Percentiles rank a stretch among this genome's conserved stretches.
Conservation (phyloP, 2,329 filamentous ascomycete genomes). For the Acephala macrosclerotiorum region DNA sequence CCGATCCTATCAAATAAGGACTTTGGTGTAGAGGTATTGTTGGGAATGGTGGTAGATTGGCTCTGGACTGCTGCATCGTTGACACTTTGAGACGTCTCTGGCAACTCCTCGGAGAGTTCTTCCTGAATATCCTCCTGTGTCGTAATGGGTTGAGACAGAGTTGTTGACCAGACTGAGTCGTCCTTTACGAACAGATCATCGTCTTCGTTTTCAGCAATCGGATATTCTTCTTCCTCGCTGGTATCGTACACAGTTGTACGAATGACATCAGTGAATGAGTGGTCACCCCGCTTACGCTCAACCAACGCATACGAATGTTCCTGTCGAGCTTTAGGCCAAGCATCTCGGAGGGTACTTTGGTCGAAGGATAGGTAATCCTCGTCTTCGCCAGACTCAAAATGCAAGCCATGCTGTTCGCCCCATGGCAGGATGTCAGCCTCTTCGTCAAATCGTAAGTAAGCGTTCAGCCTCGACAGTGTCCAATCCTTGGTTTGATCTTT, state of each 20-base stretch:
- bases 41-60: neutral
- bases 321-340: slow-evolving; percentile 60
- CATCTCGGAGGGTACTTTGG: slow-evolving; percentile 39
- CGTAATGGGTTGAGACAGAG: neutral
- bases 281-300: slow-evolving; percentile 63
- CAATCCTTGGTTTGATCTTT: slow-evolving; percentile 66
- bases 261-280: slow-evolving; percentile 61
- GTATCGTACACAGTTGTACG: slow-evolving; percentile 60
- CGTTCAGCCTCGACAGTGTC: slow-evolving; percentile 62
- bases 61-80: neutral
- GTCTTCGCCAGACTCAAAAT: slow-evolving; percentile 54
- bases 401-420: slow-evolving; percentile 63
- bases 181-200: slow-evolving; percentile 39
- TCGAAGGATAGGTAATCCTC: slow-evolving; percentile 44
- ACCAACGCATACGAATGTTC: slow-evolving; percentile 63
- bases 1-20: slow-evolving; percentile 32
- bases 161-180: slow-evolving; percentile 8
- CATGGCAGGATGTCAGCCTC: slow-evolving; percentile 71
- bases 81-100: neutral
- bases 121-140: neutral
- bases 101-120: neutral
- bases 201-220: slow-evolving; percentile 36
- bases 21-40: slow-evolving; percentile 13
- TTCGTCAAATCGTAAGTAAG: slow-evolving; percentile 70
- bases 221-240: slow-evolving; percentile 12